phyloP scores from a whole-genome alignment of 805 yeast genomes.

The Candida qinlingensis region DNA sequence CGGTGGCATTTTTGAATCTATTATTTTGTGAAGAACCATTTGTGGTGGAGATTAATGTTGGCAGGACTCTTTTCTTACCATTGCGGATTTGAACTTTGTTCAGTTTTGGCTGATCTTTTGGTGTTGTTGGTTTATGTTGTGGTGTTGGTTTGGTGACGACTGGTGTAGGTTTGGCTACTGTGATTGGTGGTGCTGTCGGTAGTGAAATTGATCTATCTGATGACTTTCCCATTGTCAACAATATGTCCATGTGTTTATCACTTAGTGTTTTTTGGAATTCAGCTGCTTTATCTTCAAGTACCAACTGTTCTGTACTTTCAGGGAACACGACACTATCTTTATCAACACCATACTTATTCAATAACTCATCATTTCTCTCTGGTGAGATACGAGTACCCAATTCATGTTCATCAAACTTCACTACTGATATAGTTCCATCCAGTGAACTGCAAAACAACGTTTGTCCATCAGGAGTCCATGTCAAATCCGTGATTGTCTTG shows the following conservation, averaged over 20 bases:
- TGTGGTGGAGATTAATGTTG: constrained; percentile 52
- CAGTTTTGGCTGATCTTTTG: constrained; percentile 20
- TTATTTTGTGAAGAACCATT: constrained; percentile 18
- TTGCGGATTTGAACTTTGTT: constrained; percentile 62
- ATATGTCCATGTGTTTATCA: constrained; percentile 35
- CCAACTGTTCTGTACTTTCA: constrained; percentile 76
- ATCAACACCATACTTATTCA: constrained; percentile 84
- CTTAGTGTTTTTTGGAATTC: constrained; percentile 27
- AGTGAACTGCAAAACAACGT: constrained; percentile 70
- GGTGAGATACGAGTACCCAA: constrained; percentile 59
- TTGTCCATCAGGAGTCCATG: constrained; percentile 84
- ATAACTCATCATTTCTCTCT: constrained; percentile 60
- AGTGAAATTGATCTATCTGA: constrained; percentile 6
- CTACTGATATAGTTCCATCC: constrained; percentile 75
- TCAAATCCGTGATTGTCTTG: constrained; percentile 80
- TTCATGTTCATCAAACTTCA: constrained; percentile 59
- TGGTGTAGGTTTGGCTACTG: background rate
- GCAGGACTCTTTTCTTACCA: constrained; percentile 73
- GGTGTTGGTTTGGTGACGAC: background rate
- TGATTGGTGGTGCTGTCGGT: background rate
- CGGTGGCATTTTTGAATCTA: constrained; percentile 14
- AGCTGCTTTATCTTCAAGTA: constrained; percentile 60
- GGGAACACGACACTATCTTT: constrained; percentile 81
- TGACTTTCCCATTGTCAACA: constrained; percentile 31
- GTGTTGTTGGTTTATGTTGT: constrained; percentile 14